Conservation (phyloP, 257 asterid genomes). For the Salvia splendens region DNA sequence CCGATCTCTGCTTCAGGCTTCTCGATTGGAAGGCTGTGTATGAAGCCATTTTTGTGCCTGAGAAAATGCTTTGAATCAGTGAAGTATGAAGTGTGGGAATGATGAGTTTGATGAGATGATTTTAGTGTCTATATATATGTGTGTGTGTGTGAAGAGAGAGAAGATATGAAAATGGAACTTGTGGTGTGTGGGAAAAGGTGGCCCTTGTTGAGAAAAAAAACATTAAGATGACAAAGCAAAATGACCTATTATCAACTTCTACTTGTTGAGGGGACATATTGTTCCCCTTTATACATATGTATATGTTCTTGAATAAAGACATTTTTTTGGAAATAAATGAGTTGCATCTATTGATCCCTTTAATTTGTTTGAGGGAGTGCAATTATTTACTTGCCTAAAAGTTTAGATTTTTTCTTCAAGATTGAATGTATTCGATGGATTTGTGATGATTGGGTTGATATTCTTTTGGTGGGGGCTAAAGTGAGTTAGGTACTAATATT, state of each 20-base stretch:
- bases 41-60: slow-evolving; percentile 41
- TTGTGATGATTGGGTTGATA: neutral
- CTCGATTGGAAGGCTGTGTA: slow-evolving; percentile 37
- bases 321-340: neutral
- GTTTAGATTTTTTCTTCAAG: neutral
- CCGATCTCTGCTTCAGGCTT: slow-evolving; percentile 53
- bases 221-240: slow-evolving; percentile 39
- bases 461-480: neutral
- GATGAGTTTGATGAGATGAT: slow-evolving; percentile 11
- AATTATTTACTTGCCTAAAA: neutral
- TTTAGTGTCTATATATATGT: slow-evolving; percentile 22
- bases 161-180: slow-evolving; percentile 39
- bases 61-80: neutral
- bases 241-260: slow-evolving; percentile 50
- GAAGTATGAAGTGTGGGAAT: slow-evolving; percentile 29
- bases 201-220: slow-evolving; percentile 34
- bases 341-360: neutral
- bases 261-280: slow-evolving; percentile 50
- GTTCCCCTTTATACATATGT: slow-evolving; percentile 36
- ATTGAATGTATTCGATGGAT: neutral
- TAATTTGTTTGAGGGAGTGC: neutral
- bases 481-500: neutral
- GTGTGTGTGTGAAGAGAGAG: slow-evolving; percentile 28
- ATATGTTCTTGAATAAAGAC: slow-evolving; percentile 31
- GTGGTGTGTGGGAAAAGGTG: slow-evolving; percentile 47